Percentiles rank a stretch among this genome's conserved stretches.
Evolutionary conservation across 2,329 filamentous ascomycete species (phyloP).

Genomic region (Colletotrichum sp.): DNA sequence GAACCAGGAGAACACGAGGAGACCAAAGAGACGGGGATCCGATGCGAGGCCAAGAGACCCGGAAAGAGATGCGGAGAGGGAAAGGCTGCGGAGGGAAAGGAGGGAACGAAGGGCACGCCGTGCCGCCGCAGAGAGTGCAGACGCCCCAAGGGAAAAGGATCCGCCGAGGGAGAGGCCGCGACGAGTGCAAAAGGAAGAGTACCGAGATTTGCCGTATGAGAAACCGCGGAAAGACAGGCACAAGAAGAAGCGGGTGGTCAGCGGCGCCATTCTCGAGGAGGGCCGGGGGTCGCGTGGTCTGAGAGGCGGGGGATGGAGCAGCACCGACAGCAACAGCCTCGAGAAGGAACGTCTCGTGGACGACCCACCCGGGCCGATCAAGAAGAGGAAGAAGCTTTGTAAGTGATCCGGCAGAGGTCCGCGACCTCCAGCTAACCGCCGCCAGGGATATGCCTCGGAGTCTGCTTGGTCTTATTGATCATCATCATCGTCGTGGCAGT

Average conservation of each 20-base stretch:
- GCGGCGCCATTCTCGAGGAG: constrained; percentile 73
- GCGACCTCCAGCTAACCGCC: constrained; percentile 25
- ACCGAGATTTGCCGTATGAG: constrained; percentile 30
- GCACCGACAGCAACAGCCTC: constrained; percentile 48
- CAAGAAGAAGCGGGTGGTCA: constrained; percentile 68
- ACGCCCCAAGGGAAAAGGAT: neutral
- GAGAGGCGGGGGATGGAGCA: constrained; percentile 49
- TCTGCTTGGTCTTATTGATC: constrained; percentile 60
- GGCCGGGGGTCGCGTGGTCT: constrained; percentile 51
- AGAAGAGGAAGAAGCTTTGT: constrained; percentile 67
- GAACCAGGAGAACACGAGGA: constrained; percentile 61
- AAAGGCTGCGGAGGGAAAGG: constrained; percentile 25
- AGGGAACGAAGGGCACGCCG: constrained; percentile 23
- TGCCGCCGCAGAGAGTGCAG: neutral
- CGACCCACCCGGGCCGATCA: constrained; percentile 45
- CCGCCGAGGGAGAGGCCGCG: neutral
- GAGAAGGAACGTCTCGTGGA: constrained; percentile 55
- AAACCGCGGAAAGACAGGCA: constrained; percentile 41
- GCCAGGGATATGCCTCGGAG: constrained; percentile 61
- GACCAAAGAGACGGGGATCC: constrained; percentile 35
- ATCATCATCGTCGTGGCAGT: constrained; percentile 73
- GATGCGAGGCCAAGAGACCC: constrained; percentile 31
- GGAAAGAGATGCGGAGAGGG: constrained; percentile 37
- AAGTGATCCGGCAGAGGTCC: constrained; percentile 36
- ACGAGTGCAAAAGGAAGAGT: constrained; percentile 26